A percentile compares a stretch with the other conserved stretches of the same genome.
Conservation (phyloP, 2,329 filamentous ascomycete species). For the Fusarium sp. region DNA sequence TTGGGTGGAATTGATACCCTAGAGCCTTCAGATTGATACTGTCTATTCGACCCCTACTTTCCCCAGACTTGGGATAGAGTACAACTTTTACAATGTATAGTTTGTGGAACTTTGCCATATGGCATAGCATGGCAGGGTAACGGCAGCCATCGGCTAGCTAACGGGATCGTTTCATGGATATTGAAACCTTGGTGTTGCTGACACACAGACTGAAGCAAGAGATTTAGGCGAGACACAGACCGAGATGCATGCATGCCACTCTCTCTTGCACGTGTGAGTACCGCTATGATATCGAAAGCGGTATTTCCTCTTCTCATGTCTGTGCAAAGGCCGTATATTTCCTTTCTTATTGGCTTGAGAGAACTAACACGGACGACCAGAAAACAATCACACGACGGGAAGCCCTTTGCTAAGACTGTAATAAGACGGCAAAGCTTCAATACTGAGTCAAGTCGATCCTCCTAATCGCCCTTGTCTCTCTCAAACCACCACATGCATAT, state of each 20-base stretch:
- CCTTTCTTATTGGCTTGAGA: background rate
- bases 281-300: background rate
- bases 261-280: background rate
- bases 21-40: background rate
- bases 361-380: background rate
- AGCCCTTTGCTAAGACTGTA: background rate
- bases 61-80: background rate
- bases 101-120: background rate
- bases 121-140: background rate
- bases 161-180: background rate
- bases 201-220: conserved; percentile 4
- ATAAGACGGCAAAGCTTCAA: background rate
- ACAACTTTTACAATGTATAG: background rate
- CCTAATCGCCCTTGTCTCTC: background rate
- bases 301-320: background rate
- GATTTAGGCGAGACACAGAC: background rate
- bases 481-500: background rate
- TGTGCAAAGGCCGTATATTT: background rate
- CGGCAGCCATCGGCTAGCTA: background rate
- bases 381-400: background rate
- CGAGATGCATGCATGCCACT: background rate
- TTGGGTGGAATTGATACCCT: background rate
- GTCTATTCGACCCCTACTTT: background rate
- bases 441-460: background rate
- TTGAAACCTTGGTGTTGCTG: background rate